phyloP scores from a whole-genome alignment of 495 filamentous ascomycete genomes.

The Podospora appendiculata region DNA sequence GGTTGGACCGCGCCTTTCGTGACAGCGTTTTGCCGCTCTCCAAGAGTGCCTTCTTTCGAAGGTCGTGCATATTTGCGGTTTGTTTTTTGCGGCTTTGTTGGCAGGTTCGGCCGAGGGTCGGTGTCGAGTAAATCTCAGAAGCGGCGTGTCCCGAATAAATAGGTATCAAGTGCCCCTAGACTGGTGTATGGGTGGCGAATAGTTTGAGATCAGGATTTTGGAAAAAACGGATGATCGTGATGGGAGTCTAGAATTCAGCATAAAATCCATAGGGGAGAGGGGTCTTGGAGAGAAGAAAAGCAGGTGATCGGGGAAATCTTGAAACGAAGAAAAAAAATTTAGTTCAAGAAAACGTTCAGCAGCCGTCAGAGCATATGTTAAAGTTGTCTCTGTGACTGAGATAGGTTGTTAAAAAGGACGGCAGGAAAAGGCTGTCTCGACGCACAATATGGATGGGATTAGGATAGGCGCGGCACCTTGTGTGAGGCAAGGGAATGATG shows the following conservation, averaged over 20 bases:
- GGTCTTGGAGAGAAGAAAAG: background rate
- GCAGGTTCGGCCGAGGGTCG: background rate
- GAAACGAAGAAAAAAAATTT: background rate
- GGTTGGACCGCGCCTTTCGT: slow-evolving; percentile 71
- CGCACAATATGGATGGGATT: too few species aligned
- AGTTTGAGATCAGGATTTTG: background rate
- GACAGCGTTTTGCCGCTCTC: slow-evolving; percentile 91
- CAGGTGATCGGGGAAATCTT: background rate
- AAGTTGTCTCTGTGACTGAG: too few species aligned
- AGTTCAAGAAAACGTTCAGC: too few species aligned
- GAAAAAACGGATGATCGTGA: background rate
- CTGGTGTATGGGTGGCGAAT: slow-evolving; percentile 14
- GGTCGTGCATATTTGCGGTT: slow-evolving; percentile 56
- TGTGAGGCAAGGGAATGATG: too few species aligned
- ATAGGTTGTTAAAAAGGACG: too few species aligned
- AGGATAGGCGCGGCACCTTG: too few species aligned
- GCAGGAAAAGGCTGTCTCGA: too few species aligned
- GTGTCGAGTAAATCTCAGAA: background rate
- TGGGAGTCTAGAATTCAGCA: background rate
- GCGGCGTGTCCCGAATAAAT: background rate
- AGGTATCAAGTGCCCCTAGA: background rate
- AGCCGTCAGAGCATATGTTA: too few species aligned
- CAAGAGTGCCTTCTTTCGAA: slow-evolving; percentile 69
- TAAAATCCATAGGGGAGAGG: slow-evolving; percentile 16
- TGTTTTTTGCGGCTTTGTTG: background rate